Evolutionary conservation across 2,329 filamentous ascomycete species (phyloP), one percentile per base, ranked within the genome.

Genomic region (Exophiala xenobiotica): DNA sequence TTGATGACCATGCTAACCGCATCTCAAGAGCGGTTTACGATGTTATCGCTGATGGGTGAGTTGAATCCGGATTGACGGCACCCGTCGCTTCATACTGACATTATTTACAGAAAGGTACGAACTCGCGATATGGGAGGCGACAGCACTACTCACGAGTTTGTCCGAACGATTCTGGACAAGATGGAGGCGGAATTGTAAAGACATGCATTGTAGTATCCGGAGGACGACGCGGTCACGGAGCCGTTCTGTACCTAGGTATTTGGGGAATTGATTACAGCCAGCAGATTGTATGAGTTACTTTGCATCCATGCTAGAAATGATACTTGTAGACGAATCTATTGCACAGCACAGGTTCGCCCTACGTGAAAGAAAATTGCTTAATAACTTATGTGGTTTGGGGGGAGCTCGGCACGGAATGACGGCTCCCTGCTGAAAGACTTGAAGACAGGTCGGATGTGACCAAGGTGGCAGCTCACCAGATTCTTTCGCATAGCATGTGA

Each of bases 1-100:
- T 99, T 45, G 92, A 99, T 69, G 90, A 97, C 73, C 93, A 99
- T 73, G 93, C 93, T 67, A 96, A 96, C 83, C 86, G 93, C 70
- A 96, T 97, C 75, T 95, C 90, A 72, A 92, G 92, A 68, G 76
- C 75, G 24, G 82, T 87, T 40, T 86, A 87, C 68, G 82, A 84
- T 69, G 83, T 86, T 53, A 97, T 99, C 70, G 86, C 87, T 64
- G 90, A 96, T 68, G 91, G 89, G 88, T 93, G 78, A 77, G 86
- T 79, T 49, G 16, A 20, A 42, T n/a, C n/a, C n/a, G n/a, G n/a
- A n/a, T n/a, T n/a, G n/a, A n/a, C n/a, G n/a, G n/a, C n/a, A n/a
- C n/a, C n/a, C n/a, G n/a, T n/a, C n/a, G n/a, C n/a, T n/a, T n/a
- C n/a, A n/a, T n/a, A n/a, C n/a, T 61, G 29, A 7, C 11, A 22